These are phyloP conservation scores for Solanum piurae DNA, from an alignment of 257 asterid species.

Conservation along the genomic window DNA sequence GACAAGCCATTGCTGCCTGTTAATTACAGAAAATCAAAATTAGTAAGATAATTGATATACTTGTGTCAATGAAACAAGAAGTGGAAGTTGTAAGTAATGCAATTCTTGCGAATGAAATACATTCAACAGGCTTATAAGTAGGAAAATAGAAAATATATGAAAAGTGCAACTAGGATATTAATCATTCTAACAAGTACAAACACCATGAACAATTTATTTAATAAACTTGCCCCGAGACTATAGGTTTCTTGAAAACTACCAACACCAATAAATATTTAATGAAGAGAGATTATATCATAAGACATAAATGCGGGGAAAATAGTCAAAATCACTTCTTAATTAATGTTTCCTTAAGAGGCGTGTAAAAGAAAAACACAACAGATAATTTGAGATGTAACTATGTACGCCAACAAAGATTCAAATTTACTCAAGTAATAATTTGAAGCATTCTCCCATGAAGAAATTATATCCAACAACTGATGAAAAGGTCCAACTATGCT, in stretches of 20 bases:
- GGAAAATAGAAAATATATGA: background rate
- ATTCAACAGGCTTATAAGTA: background rate
- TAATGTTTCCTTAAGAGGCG: background rate
- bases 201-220: background rate
- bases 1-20: conserved; percentile 42
- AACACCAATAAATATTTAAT: background rate
- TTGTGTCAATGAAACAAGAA: background rate
- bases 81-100: background rate
- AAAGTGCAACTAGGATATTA: background rate
- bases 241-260: background rate
- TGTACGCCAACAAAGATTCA: no score
- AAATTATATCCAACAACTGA: background rate
- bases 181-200: background rate
- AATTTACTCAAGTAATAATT: no score
- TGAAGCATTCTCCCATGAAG: no score
- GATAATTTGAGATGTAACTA: background rate
- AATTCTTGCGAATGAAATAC: background rate
- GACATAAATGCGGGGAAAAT: background rate
- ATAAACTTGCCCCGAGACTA: background rate
- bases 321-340: background rate
- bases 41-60: background rate
- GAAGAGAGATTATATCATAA: background rate
- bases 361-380: background rate
- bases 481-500: background rate
- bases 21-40: background rate